Base-by-base conservation (phyloP, 129 eudicot genomes). In the Pulicaria dysenterica region DNA sequence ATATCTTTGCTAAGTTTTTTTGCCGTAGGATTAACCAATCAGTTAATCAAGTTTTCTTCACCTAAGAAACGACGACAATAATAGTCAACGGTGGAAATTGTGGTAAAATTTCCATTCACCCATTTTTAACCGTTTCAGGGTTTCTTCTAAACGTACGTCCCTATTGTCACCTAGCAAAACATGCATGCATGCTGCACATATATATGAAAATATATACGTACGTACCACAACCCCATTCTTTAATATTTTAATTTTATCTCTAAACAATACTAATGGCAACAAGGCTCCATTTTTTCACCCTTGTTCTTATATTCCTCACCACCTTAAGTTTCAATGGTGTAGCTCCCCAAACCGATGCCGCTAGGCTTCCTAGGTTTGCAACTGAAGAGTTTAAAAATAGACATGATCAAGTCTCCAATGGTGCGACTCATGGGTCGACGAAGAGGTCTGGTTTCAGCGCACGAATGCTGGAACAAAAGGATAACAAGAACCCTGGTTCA, bases 341-440 rank as follows among this genome's bases (percentile, higher is more conserved):
- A 8, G 12, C 51, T 51, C 73, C 67, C 37, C 73, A 74, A 64
- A 74, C 39, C 37, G 19, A 73, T 73, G 78, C 78, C 5, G 55
- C 71, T 8, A 73, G 78, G 64, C 63, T 64, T 62, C 63, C 70
- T 63, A 73, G 42, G 63, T 49, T 49, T 17, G 13, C 11, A 36
- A 17, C 40, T 7, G 9, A 48, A 51, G 66, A 51, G 19, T 40
- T 62, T 16, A 31, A 54, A 75, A 75, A 55, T 39, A 41, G 5
- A 16, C 45, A 45, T n/a, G n/a, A n/a, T 7, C 12, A n/a, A 10
- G 48, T 36, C 46, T 66, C 58, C 3, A 13, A 3, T 6, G 61
- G 38, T 58, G 58, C 36, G 31, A 36, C 56, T 15, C 44, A 43
- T 37, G 48, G 57, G n/a, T 61, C 58, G 4, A 53, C 12, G 47